Base-by-base conservation (phyloP, 2,329 filamentous ascomycete genomes). In the Neophaeococcomyces aloes region DNA sequence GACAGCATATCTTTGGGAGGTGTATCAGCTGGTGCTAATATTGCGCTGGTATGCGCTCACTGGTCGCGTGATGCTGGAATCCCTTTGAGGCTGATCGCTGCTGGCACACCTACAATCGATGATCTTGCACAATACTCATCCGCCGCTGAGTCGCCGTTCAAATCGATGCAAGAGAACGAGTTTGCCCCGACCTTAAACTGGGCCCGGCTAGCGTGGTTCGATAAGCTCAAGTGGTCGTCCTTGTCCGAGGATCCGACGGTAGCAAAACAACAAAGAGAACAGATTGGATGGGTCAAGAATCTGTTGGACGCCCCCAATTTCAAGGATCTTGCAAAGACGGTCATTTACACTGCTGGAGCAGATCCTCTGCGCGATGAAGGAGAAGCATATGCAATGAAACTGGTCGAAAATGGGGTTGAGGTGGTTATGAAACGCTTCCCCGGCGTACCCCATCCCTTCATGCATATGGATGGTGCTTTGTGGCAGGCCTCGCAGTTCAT, bases 361-460 rank as follows among this genome's bases (percentile, higher is more conserved):
- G 74, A 76, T 54, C 67, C 67, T 0, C 49, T 74, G 2, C 59
- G 73, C 2, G 74, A 77, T 45, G 72, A 76, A 38, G 70, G 59
- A 0, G 47, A 76, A 23, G 65, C 74, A 1, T 76, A 75, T 47
- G 71, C 71, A 47, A 56, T 63, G 32, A 52, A 67, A 2, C 51
- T 76, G 44, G 57, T 62, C 27, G 65, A 68, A 37, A 61, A 66
- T 17, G 59, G 57, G 1, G 63, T 57, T 7, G 56, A 70, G 4
- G 55, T 61, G 48, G 70, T 58, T 33, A 29, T 72, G 7, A 63
- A 70, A 47, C 53, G 66, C 2, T 70, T 65, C 50, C 51, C 59
- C 0, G 67, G 67, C 1, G 54, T 67, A 40, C 66, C 66, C 6
- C 68, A 70, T 54, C 38, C 29, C 11, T 50, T 50, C 15, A 10